Percentiles rank a stretch among this genome's conserved stretches.
phyloP scores from a whole-genome alignment of 192 early-diverging fungal genomes.

The Mortierella antarctica region DNA sequence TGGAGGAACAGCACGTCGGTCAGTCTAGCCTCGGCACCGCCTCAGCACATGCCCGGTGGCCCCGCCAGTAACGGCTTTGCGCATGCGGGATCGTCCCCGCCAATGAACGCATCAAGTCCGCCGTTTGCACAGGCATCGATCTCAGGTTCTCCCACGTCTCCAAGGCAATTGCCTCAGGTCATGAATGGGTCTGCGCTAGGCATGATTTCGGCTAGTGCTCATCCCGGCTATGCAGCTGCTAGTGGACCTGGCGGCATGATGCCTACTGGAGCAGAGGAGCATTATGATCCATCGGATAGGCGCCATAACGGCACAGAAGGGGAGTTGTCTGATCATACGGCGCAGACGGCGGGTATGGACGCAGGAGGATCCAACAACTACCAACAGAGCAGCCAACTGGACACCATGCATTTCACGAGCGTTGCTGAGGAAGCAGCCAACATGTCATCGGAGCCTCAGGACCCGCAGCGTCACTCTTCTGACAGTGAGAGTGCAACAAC shows the following conservation, averaged over 20 bases:
- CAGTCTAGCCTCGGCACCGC: conserved; percentile 26
- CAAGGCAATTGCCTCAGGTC: conserved; percentile 26
- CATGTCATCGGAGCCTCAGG: no score
- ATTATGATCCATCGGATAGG: no score
- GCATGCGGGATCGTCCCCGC: background rate
- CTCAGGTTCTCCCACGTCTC: background rate
- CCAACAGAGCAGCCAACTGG: conserved; percentile 3
- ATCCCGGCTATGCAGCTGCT: background rate
- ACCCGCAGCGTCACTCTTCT: background rate
- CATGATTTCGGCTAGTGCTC: background rate
- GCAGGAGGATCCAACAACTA: background rate
- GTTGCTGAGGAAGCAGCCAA: no score
- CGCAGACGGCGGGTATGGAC: no score
- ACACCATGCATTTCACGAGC: no score
- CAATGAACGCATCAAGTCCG: no score
- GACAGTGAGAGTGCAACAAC: background rate
- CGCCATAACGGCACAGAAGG: no score
- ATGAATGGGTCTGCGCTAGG: conserved; percentile 22
- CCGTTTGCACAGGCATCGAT: background rate
- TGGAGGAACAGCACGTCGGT: conserved; percentile 43
- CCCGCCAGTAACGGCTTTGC: background rate
- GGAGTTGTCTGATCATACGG: no score
- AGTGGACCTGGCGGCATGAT: conserved; percentile 5
- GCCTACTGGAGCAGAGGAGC: background rate
- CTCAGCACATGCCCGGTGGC: background rate